Percentiles rank a stretch among this genome's conserved stretches.
Evolutionary conservation across 768 basidiomycete genomes (phyloP).

Genomic region (Tubosaeta brunneosetosa): DNA sequence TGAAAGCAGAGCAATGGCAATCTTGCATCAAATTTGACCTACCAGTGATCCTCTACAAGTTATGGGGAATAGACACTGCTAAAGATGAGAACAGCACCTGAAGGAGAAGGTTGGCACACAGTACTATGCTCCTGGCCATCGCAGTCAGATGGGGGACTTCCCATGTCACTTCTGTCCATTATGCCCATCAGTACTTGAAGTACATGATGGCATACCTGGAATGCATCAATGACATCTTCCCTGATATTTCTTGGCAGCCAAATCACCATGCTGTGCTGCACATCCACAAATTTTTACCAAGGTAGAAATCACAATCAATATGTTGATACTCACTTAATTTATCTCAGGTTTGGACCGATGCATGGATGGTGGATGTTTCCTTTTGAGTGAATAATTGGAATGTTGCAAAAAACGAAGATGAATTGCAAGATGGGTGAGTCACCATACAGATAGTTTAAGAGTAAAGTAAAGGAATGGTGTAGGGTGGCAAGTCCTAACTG

Average conservation of each 20-base stretch:
- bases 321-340: too few relatives aligned
- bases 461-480: too few relatives aligned
- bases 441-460: too few relatives aligned
- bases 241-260: slow-evolving; percentile 3
- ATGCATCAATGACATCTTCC: too few relatives aligned
- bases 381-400: slow-evolving; percentile 28
- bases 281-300: slow-evolving; percentile 24
- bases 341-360: slow-evolving; percentile 35
- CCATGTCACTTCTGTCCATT: slow-evolving; percentile 12
- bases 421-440: neutral
- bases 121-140: slow-evolving; percentile 30
- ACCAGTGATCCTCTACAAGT: too few relatives aligned
- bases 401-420: slow-evolving; percentile 20
- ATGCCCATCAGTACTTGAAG: slow-evolving; percentile 11
- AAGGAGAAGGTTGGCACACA: slow-evolving; percentile 15
- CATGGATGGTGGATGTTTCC: slow-evolving; percentile 35
- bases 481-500: too few relatives aligned
- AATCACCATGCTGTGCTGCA: slow-evolving; percentile 36
- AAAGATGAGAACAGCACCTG: too few relatives aligned
- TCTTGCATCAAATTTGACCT: too few relatives aligned
- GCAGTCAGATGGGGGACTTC: slow-evolving; percentile 24
- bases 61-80: too few relatives aligned
- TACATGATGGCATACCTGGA: slow-evolving; percentile 27
- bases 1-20: too few relatives aligned
- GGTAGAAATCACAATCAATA: too few relatives aligned